These are phyloP conservation scores for Heimioporus sp. DNA, from an alignment of 768 basidiomycete species.

Conservation along the genomic window DNA sequence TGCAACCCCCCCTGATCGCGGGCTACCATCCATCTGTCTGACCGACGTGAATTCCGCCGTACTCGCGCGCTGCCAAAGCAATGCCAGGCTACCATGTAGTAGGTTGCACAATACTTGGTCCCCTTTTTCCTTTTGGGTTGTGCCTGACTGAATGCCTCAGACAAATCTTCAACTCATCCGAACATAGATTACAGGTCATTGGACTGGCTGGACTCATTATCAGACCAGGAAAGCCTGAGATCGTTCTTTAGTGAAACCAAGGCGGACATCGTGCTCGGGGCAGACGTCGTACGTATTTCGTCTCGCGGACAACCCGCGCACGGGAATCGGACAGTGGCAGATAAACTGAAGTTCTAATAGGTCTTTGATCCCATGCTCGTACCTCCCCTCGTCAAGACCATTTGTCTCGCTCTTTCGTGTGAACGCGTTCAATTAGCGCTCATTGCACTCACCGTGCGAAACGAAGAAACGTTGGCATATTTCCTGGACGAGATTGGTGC, in stretches of 20 bases:
- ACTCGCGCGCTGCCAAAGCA: conserved; percentile 56
- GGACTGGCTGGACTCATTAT: conserved; percentile 67
- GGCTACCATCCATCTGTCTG: conserved; percentile 39
- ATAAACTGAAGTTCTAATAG: conserved; percentile 33
- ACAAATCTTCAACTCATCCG: conserved; percentile 51
- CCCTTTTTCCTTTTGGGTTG: neutral
- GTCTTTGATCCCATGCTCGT: conserved; percentile 68
- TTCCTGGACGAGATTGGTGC: conserved; percentile 42
- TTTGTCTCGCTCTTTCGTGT: conserved; percentile 34
- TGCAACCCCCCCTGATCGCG: neutral
- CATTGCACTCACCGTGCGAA: conserved; percentile 51
- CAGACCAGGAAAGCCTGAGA: conserved; percentile 19
- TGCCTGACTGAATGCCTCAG: conserved; percentile 31
- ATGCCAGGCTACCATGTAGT: conserved; percentile 69
- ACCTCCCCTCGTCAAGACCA: conserved; percentile 50
- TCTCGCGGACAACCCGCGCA: neutral
- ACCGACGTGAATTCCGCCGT: conserved; percentile 69
- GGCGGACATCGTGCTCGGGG: conserved; percentile 64
- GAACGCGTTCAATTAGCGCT: conserved; percentile 17
- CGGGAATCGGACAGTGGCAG: neutral
- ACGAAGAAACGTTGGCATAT: conserved; percentile 45
- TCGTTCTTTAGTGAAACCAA: conserved; percentile 38
- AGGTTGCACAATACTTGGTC: conserved; percentile 23
- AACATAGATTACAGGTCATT: conserved; percentile 44
- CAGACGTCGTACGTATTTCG: conserved; percentile 53